Base-by-base conservation (phyloP, 179 eudicot species). In the Beta corolliflora region DNA sequence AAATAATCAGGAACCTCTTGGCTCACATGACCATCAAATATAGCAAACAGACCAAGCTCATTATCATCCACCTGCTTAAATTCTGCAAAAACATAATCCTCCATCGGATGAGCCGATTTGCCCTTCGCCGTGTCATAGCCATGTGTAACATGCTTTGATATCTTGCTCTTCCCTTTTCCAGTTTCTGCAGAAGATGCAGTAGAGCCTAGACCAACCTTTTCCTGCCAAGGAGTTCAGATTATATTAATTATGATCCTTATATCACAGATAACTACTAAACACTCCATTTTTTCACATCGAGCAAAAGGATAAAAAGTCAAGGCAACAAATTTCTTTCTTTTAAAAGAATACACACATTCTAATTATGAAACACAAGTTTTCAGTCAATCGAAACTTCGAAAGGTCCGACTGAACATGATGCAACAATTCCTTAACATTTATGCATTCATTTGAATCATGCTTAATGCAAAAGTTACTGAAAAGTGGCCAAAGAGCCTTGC, bases 11-110 rank as follows among this genome's bases (percentile, higher is more conserved):
- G 97, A 75, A 92, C 92, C 68, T 80, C 83, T 71, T 90, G 89
- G 78, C 97, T 90, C 80, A 89, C 64, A 83, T 92, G 97, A 70
- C 97, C 97, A 67, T 92, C 97, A 82, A 89, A 92, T 14, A 92
- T 91, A 55, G 97, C 97, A 80, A 91, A 92, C 55, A 92, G 91
- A n/a, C 97, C 97, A 21, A 92, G 90, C 87, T 92, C 97, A 45
- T 87, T 89, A 36, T 74, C 89, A 11, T 89, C 87, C 41, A 83
- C 83, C 75, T 86, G 84, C 71, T 81, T 81, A 80, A 91, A 90
- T 68, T 89, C 88, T 4, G 97, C 97, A n/a, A 92, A 91, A 73
- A 89, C 90, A 53, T 89, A 92, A 85, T 92, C 97, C 81, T 92
- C 97, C 97, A 92, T 92, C 14, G 94, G 89, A 85, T 92, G 97